phyloP scores from a whole-genome alignment of 305 asterid species.

The Fraxinus greggii region DNA sequence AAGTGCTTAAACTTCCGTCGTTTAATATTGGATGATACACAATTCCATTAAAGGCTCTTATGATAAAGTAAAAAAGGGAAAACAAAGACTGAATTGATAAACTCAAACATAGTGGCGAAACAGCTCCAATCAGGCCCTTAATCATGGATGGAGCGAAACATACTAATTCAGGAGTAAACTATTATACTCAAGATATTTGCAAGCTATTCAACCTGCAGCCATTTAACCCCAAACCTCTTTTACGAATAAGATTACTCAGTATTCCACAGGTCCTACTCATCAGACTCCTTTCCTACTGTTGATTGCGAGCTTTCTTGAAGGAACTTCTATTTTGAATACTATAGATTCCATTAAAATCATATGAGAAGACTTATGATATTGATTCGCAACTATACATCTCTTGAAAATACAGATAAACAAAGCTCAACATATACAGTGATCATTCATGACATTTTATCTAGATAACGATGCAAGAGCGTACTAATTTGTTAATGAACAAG shows the following conservation, averaged over 20 bases:
- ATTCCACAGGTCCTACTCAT: not conserved
- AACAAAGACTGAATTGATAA: not conserved
- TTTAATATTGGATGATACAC: not conserved
- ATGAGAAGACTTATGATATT: not conserved
- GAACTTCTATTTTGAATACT: not conserved
- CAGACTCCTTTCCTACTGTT: not conserved
- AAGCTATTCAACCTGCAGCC: not conserved
- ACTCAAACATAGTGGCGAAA: not conserved
- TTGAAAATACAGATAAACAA: not conserved
- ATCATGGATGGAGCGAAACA: not conserved
- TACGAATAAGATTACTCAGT: not conserved
- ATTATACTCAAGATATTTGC: not conserved
- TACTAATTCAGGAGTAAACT: not conserved
- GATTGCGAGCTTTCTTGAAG: not conserved
- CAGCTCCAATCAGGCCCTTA: not conserved
- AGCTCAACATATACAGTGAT: not conserved
- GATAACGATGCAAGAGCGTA: not conserved
- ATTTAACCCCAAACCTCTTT: not conserved
- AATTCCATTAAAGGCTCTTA: not conserved
- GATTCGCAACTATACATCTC: not conserved
- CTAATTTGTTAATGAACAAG: not conserved
- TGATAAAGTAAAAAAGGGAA: not conserved
- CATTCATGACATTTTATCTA: not conserved
- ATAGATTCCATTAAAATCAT: not conserved
- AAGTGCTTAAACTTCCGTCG: not conserved